Base-by-base conservation (phyloP, 352 stramenopile species). In the Thraustochytrium sp. region DNA sequence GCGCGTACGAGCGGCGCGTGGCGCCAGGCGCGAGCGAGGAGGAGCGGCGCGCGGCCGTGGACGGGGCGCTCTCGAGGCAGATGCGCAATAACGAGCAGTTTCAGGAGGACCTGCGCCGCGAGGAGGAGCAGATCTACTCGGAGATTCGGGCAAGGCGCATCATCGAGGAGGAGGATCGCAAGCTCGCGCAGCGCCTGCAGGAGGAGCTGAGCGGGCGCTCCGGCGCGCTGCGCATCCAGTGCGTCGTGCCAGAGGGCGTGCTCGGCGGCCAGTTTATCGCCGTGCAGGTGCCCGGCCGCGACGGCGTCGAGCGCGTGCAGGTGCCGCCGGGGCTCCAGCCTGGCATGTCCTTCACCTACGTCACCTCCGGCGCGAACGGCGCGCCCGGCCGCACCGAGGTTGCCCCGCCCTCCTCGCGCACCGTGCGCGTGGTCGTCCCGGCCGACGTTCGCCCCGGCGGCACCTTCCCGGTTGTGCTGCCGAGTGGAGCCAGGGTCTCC, bases 101-200 rank as follows among this genome's bases (percentile, higher is more conserved):
- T 3, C 16, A 44, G 48, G 65, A 78, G 18, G 34, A 78, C 18
- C 40, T 63, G 44, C 42, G 48, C 11, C 65, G 65, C 51, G 74
- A 82, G 29, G 74, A 82, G 42, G 53, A 73, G 4, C 37, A 73
- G 74, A 82, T 82, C 8, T 82, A 76, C 29, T 26, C 40, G 11
- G 74, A 82, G 55, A 82, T 82, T n/a, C 49, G 74, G 0, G 74
- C 74, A 9, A 18, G 74, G 8, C 23, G 40, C 23, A 73, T 82
- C 74, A 55, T 82, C n/a, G 74, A 82, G 31, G 74, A 82, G 31
- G 74, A 65, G 31, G 74, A 82, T 31, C 51, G 74, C 51, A 73
- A 82, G 54, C 74, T 82, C n/a, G 74, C 74, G 26, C 51, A 46
- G 21, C 51, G 74, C 13, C 74, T 82, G 16, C 74, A 82, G 56